Evolutionary conservation across 345 rosid genomes (phyloP).

Genomic region (Trapa incisa): DNA sequence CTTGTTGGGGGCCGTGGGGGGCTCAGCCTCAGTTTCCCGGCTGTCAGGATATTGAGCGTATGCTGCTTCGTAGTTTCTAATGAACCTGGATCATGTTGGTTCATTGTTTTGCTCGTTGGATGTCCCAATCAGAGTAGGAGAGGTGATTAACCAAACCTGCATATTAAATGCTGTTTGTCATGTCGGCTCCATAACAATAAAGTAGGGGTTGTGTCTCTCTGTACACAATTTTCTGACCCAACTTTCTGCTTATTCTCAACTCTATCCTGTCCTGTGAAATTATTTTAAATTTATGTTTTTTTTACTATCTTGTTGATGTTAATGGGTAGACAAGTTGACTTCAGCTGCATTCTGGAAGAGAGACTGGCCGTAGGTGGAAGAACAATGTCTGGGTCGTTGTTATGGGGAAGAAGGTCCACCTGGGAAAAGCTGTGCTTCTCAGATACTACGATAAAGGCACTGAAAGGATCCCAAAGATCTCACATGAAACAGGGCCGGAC

Average conservation of each 20-base stretch:
- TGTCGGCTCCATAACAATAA: background rate
- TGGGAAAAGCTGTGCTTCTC: conserved; percentile 81
- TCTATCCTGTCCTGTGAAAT: background rate
- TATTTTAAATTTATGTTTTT: conserved; percentile 3
- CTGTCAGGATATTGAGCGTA: background rate
- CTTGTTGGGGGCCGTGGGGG: background rate
- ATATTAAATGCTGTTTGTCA: no score
- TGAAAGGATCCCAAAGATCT: conserved; percentile 56
- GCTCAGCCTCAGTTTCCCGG: no score
- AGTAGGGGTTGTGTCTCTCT: background rate
- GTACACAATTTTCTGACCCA: background rate
- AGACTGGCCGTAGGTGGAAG: conserved; percentile 98
- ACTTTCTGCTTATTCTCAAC: background rate
- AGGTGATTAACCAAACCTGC: background rate
- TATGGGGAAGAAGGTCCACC: conserved; percentile 81
- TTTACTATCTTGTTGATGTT: conserved; percentile 17
- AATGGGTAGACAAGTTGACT: conserved; percentile 64
- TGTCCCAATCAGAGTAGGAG: background rate
- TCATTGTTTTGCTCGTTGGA: background rate
- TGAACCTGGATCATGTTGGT: background rate
- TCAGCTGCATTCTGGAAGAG: conserved; percentile 99
- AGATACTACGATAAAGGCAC: conserved; percentile 66
- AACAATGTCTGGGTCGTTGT: conserved; percentile 93
- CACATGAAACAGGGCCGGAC: conserved; percentile 18
- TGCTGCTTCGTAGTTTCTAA: background rate